Evolutionary conservation across 2,329 filamentous ascomycete species (phyloP).

Genomic region (Aaosphaeria arxii): DNA sequence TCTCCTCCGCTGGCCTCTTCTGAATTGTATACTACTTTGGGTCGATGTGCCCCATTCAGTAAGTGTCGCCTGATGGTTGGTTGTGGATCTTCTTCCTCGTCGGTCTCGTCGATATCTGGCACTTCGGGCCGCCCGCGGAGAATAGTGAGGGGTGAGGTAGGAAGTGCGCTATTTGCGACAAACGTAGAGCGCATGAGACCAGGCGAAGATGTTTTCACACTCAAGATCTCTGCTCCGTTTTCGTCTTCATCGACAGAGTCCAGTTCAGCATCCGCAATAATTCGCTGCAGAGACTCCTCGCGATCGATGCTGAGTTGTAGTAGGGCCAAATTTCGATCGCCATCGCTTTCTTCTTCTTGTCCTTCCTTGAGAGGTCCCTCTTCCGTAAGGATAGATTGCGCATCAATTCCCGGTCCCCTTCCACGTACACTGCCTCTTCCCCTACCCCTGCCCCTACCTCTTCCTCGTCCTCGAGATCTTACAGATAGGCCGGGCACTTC

Average conservation of each 20-base stretch:
- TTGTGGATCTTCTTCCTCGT: neutral
- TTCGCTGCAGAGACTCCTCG: conserved; percentile 4
- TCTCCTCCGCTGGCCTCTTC: too few species aligned
- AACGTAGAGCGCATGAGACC: conserved; percentile 24
- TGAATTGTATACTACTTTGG: too few species aligned
- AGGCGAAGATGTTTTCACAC: conserved; percentile 14
- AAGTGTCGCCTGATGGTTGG: too few species aligned
- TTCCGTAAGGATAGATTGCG: neutral
- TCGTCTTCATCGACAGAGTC: conserved; percentile 6
- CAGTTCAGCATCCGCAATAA: conserved; percentile 12
- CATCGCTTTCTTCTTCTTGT: neutral
- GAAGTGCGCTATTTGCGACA: conserved; percentile 29
- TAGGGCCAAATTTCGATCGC: too few species aligned
- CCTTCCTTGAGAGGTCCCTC: neutral
- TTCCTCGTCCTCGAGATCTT: conserved; percentile 2
- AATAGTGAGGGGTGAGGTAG: conserved; percentile 13
- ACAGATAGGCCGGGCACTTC: neutral
- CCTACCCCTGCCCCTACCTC: conserved; percentile 8
- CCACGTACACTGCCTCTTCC: conserved; percentile 12
- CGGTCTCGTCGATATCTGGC: conserved; percentile 4
- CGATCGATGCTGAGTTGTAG: neutral
- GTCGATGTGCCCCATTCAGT: too few species aligned
- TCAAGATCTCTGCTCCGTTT: neutral
- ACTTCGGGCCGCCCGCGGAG: conserved; percentile 3
- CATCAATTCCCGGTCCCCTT: neutral